A percentile compares a stretch with the other conserved stretches of the same genome.
phyloP scores from a whole-genome alignment of 305 asterid genomes.

The Plantago lanceolata region DNA sequence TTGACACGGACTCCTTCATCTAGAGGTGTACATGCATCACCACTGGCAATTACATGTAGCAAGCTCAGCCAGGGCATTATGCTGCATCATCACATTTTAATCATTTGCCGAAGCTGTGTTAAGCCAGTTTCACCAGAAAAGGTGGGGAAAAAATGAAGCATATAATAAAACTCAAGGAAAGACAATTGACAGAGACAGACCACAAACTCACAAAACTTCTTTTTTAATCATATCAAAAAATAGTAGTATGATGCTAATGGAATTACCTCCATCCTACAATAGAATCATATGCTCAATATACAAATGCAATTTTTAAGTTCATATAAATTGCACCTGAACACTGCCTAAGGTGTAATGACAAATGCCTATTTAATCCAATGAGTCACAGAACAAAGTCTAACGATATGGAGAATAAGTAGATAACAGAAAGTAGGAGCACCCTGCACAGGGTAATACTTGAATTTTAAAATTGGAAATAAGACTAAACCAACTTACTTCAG shows the following conservation, averaged over 20 bases:
- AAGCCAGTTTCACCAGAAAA: not conserved
- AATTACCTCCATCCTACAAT: not conserved
- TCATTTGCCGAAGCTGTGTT: not conserved
- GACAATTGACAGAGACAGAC: not conserved
- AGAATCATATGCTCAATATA: not conserved
- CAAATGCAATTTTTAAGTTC: not conserved
- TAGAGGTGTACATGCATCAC: no score
- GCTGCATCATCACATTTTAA: not conserved
- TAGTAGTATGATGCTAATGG: not conserved
- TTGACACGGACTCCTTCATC: not conserved
- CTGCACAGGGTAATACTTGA: not conserved
- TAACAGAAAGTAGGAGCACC: not conserved
- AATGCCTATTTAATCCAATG: not conserved
- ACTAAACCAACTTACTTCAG: constrained; percentile 54
- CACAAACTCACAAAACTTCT: not conserved
- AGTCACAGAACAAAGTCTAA: not conserved
- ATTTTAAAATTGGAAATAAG: not conserved
- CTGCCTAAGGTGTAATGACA: no score
- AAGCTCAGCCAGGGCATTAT: not conserved
- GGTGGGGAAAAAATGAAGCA: not conserved
- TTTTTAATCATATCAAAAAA: constrained; percentile 15
- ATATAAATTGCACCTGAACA: not conserved
- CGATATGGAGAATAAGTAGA: not conserved
- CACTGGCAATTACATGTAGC: no score
- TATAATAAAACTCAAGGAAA: not conserved